A percentile compares a stretch with the other conserved stretches of the same genome.
Conservation (phyloP, 352 stramenopile species). For the Globisporangium polare region DNA sequence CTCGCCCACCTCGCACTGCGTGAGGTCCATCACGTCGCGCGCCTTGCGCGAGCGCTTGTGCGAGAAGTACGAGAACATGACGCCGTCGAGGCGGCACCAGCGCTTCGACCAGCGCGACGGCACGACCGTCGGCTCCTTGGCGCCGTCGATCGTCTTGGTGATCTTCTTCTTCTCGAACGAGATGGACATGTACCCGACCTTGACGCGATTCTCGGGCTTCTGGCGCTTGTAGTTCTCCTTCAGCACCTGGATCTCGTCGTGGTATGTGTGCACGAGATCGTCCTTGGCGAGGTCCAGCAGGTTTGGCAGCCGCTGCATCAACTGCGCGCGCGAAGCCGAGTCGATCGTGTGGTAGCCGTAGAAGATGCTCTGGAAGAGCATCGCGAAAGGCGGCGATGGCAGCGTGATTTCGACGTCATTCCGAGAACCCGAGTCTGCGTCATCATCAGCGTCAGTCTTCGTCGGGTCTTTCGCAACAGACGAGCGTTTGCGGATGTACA, state of each 20-base stretch:
- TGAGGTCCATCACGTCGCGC: slow-evolving; percentile 71
- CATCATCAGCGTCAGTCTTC: slow-evolving; percentile 11
- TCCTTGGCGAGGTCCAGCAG: slow-evolving; percentile 72
- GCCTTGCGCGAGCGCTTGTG: slow-evolving; percentile 75
- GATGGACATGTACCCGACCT: slow-evolving; percentile 73
- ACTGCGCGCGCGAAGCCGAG: slow-evolving; percentile 36
- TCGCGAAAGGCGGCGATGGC: slow-evolving; percentile 43
- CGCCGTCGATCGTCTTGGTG: slow-evolving; percentile 49
- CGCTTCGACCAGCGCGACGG: slow-evolving; percentile 79
- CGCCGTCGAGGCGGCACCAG: slow-evolving; percentile 77
- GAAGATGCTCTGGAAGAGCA: slow-evolving; percentile 65
- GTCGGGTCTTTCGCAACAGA: slow-evolving; percentile 28
- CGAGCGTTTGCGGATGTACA: slow-evolving; percentile 39
- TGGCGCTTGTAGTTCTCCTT: slow-evolving; percentile 85
- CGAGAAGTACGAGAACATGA: slow-evolving; percentile 75
- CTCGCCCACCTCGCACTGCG: slow-evolving; percentile 60
- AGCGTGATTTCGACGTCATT: slow-evolving; percentile 23
- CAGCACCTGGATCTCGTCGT: slow-evolving; percentile 77
- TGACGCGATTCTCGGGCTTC: slow-evolving; percentile 71
- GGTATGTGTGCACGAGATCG: slow-evolving; percentile 79
- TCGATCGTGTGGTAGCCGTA: slow-evolving; percentile 75
- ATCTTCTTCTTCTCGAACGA: slow-evolving; percentile 66
- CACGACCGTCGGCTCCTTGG: slow-evolving; percentile 53
- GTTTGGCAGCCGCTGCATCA: slow-evolving; percentile 69
- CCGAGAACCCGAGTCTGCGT: slow-evolving; percentile 6